Conservation (phyloP, 192 early-diverging fungal genomes). For the Helicostylum pulchrum region DNA sequence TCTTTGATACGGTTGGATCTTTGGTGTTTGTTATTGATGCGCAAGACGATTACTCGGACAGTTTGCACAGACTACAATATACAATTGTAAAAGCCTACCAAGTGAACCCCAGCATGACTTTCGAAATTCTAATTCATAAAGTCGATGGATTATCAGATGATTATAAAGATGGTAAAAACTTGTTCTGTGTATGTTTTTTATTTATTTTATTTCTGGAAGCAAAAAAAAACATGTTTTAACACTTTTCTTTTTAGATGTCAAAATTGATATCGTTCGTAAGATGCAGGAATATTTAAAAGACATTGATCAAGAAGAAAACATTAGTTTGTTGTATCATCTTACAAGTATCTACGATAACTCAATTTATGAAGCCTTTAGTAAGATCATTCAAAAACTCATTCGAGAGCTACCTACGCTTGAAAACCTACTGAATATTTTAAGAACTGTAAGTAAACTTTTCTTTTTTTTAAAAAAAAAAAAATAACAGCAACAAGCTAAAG, state of each 20-base stretch:
- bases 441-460: conserved; percentile 65
- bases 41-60: conserved; percentile 86
- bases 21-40: conserved; percentile 95
- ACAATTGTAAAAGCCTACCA: conserved; percentile 74
- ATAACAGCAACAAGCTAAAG: neutral
- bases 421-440: conserved; percentile 89
- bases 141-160: conserved; percentile 95
- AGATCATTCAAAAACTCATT: conserved; percentile 90
- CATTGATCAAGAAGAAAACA: conserved; percentile 72
- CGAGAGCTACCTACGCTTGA: conserved; percentile 80
- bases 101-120: conserved; percentile 79
- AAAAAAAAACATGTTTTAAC: neutral
- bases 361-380: conserved; percentile 92
- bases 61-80: conserved; percentile 68
- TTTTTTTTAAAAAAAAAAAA: neutral
- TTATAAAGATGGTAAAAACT: conserved; percentile 77
- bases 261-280: neutral
- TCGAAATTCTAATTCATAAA: conserved; percentile 97
- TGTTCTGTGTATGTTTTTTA: neutral
- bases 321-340: conserved; percentile 79
- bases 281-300: conserved; percentile 16
- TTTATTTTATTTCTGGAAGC: neutral
- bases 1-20: conserved; percentile 68
- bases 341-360: conserved; percentile 94
- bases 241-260: neutral